These are phyloP conservation scores for Candida peoriensis DNA, from an alignment of 805 yeast genomes.

Conservation along the genomic window DNA sequence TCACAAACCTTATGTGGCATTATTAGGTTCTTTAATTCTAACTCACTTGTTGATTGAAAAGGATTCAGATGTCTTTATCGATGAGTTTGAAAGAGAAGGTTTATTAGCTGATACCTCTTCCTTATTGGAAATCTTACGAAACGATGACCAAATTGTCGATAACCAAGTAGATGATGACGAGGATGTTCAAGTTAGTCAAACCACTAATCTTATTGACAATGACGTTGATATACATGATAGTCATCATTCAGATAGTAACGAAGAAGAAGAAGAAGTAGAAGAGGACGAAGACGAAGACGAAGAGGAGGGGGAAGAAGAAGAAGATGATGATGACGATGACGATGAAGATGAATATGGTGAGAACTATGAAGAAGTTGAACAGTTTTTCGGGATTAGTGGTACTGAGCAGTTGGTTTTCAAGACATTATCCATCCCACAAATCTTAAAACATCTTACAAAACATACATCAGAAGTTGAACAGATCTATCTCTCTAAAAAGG, in stretches of 20 bases:
- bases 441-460: conserved; percentile 10
- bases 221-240: too few relatives aligned
- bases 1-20: conserved; percentile 29
- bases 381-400: not conserved
- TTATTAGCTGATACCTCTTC: conserved; percentile 45
- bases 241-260: too few relatives aligned
- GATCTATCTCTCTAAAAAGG: conserved; percentile 23
- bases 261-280: conserved; percentile 13
- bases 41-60: conserved; percentile 39
- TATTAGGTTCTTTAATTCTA: conserved; percentile 48
- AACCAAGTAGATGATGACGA: conserved; percentile 24
- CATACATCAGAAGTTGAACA: conserved; percentile 26
- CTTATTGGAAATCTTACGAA: conserved; percentile 25
- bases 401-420: conserved; percentile 8
- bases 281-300: conserved; percentile 16
- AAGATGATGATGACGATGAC: conserved; percentile 21
- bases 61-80: conserved; percentile 39
- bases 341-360: conserved; percentile 8
- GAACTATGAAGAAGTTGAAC: conserved; percentile 1
- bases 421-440: conserved; percentile 1
- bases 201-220: too few relatives aligned
- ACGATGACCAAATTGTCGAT: conserved; percentile 11
- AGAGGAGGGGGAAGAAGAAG: conserved; percentile 14
- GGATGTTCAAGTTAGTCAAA: conserved; percentile 21
- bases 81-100: conserved; percentile 66